Base-by-base conservation (phyloP, 805 yeast species). In the Martiniozyma abietophila region DNA sequence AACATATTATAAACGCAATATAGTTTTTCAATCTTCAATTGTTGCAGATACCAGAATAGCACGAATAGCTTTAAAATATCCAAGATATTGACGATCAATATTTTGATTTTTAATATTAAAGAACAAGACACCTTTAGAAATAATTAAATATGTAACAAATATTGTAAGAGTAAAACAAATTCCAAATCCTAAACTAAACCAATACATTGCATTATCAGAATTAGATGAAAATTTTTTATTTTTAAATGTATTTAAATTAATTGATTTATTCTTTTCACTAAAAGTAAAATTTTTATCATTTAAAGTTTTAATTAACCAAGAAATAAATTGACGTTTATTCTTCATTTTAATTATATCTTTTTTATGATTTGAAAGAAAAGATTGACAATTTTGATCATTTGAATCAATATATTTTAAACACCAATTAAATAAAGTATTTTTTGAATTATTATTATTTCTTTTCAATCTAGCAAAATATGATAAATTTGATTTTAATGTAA, bases 291-390 rank as follows among this genome's bases (percentile, higher is more conserved):
- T 34, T 7, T 19, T 12, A 4, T 33, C 20, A 8, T 8, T 12
- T 11, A 37, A 37, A 3, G 21, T 18, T 23, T 17, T 29, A 10
- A 23, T 29, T 24, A 37, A 19, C 14, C 33, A 33, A 31, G 30
- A 16, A 10, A 38, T 8, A 12, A 41, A 25, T 27, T 41, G 44
- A 15, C 39, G 31, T 28, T 41, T 41, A 14, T 29, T 41, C 11
- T 32, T 34, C 12, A 37, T 23, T 29, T 32, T 38, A n/a, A 21
- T 4, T 3, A 41, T 18, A 3, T 18, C 12, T 8, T n/a, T 23
- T 12, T 32, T 15, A 14, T 35, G 17, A 7, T 30, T 14, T 4
- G n/a, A 10, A 5, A 40, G n/a, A 11, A 41, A 41, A 1, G 18
- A 8, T 4, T 17, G 10, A 18, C 27, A 17, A 17, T 22, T 9